Evolutionary conservation across 2,329 filamentous ascomycete species (phyloP).

Genomic region (Ophiostoma sp.): DNA sequence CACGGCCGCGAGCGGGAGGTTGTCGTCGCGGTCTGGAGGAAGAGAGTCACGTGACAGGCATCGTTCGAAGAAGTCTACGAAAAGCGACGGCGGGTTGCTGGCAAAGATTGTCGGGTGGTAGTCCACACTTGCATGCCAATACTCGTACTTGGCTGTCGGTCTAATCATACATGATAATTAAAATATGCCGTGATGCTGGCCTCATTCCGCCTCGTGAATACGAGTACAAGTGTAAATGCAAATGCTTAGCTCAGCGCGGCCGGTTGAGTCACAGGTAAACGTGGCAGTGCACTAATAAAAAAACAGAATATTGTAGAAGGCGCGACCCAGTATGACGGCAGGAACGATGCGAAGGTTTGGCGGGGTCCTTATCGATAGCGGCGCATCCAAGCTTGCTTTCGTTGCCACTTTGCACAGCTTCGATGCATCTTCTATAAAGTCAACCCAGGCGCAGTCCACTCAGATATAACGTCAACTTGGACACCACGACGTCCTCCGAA

Average conservation of each 20-base stretch:
- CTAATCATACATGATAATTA: no score
- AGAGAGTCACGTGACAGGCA: neutral
- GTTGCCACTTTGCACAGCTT: no score
- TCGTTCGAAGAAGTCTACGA: neutral
- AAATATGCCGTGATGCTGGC: neutral
- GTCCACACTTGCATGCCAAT: neutral
- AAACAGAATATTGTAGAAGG: neutral
- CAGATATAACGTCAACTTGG: neutral
- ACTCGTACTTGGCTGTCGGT: neutral
- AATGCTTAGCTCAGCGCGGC: neutral
- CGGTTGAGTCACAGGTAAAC: slow-evolving; percentile 21
- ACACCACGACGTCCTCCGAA: neutral
- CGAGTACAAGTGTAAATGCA: neutral
- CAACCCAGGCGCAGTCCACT: no score
- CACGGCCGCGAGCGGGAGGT: neutral
- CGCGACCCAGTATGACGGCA: neutral
- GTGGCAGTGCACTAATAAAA: slow-evolving; percentile 3
- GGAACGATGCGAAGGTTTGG: neutral
- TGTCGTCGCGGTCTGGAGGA: slow-evolving; percentile 3
- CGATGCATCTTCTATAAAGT: no score
- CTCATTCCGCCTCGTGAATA: neutral
- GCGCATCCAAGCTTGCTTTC: neutral
- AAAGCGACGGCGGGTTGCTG: slow-evolving; percentile 1
- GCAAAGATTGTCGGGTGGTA: slow-evolving; percentile 7
- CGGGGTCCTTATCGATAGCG: slow-evolving; percentile 22